These are phyloP conservation scores for Claviceps capensis DNA, from an alignment of 2,329 filamentous ascomycete species.

Conservation along the genomic window DNA sequence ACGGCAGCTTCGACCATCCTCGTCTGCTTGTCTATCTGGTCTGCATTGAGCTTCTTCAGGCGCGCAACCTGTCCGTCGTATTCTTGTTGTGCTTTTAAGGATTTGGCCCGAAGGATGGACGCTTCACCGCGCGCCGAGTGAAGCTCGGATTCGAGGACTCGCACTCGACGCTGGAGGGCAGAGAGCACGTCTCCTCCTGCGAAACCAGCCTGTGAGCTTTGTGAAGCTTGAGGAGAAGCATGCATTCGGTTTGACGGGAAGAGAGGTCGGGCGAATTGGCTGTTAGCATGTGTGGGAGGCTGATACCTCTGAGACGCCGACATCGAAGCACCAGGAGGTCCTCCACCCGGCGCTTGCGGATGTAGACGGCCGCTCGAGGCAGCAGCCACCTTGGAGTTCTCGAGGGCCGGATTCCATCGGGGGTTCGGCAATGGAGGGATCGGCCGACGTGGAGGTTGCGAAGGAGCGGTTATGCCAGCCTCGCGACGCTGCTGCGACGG, in stretches of 20 bases:
- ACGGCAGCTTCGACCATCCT: constrained; percentile 50
- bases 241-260: constrained; percentile 13
- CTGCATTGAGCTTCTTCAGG: constrained; percentile 48
- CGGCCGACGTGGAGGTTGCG: constrained; percentile 13
- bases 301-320: constrained; percentile 19
- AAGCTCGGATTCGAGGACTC: constrained; percentile 40
- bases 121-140: constrained; percentile 56
- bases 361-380: constrained; percentile 3
- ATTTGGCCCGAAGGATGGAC: constrained; percentile 59
- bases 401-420: constrained; percentile 24
- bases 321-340: constrained; percentile 11
- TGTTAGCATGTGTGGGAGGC: constrained; percentile 12
- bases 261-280: constrained; percentile 27
- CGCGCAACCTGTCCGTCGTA: constrained; percentile 49
- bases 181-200: constrained; percentile 25
- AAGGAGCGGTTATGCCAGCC: constrained; percentile 6
- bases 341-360: constrained; percentile 8
- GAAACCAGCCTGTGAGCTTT: constrained; percentile 12
- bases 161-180: constrained; percentile 37
- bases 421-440: constrained; percentile 22
- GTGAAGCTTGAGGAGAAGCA: constrained; percentile 7
- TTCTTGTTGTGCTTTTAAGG: constrained; percentile 45
- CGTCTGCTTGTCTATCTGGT: constrained; percentile 50
- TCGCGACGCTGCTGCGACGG: constrained; percentile 17
- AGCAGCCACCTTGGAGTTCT: constrained; percentile 11